Evolutionary conservation across 2,329 filamentous ascomycete genomes (phyloP), one percentile per base, ranked within the genome.

Genomic region (Triangularia setosa): DNA sequence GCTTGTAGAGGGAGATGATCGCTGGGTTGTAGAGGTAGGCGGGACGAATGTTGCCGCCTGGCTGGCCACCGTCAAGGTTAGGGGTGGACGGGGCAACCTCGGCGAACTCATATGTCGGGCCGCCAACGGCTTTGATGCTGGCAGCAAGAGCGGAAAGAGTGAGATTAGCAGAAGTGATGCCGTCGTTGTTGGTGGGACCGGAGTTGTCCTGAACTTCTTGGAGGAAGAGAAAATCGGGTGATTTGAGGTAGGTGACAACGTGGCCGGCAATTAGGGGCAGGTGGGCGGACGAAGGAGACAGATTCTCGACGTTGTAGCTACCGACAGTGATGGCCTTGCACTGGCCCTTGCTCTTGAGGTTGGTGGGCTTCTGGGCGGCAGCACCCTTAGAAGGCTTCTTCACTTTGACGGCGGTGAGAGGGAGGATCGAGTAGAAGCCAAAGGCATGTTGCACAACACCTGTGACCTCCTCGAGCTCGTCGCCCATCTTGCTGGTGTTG

Each of bases 161-260:
- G 54, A 80, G 59, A 71, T 88, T 87, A 52, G 86, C 84, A 48
- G 75, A 76, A 14, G 81, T 79, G 52, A 82, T 79, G 65, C 83
- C 87, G 68, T 90, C 82, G 16, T 40, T 40, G 73, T 90, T 81
- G 12, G 81, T 84, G 2, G 81, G 74, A 14, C 89, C 89, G 48
- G 80, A 83, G 78, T 88, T 80, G 72, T 91, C 89, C 75, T 91
- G 89, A 55, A 91, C 78, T 75, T 91, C 89, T 73, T 91, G 89
- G 2, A 92, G 71, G 72, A 90, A 90, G 64, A 92, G 72, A 4
- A 91, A 73, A 71, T 89, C 86, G 0, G 89, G 89, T 0, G 82
- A 83, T 64, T 80, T 81, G 67, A 91, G 77, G 75, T 86, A 87
- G 68, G 84, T 76, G 60, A 87, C 86, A 67, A 92, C 89, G 70